phyloP scores from a whole-genome alignment of 352 stramenopile species.

The Phytophthora sp. region DNA sequence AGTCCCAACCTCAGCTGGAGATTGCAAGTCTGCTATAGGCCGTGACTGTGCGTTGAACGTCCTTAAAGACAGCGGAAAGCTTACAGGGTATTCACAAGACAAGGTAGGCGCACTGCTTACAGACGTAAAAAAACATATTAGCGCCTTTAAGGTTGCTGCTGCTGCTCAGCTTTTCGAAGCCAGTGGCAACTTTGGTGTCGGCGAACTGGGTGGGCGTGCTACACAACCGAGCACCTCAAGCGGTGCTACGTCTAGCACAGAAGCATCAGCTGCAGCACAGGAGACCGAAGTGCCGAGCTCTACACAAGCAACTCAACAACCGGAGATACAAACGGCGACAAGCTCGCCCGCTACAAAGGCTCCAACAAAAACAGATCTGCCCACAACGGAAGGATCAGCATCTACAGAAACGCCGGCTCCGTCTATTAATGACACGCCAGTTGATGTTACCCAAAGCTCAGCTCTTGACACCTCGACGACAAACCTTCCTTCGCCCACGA shows the following conservation, averaged over 20 bases:
- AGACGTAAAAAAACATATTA: not conserved
- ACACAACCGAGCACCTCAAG: not conserved
- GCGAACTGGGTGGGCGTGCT: not conserved
- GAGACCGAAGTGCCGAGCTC: not conserved
- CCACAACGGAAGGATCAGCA: not conserved
- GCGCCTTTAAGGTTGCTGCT: not conserved
- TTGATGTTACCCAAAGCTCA: no score
- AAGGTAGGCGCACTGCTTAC: not conserved
- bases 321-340: no score
- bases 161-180: not conserved
- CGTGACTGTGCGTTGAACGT: constrained; percentile 10
- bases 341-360: not conserved
- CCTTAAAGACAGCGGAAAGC: constrained; percentile 3
- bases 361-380: no score
- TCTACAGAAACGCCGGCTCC: not conserved
- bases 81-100: not conserved
- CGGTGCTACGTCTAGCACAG: not conserved
- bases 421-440: not conserved
- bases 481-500: not conserved
- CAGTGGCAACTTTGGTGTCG: not conserved
- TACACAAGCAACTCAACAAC: not conserved
- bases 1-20: constrained; percentile 6
- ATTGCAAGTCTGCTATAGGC: constrained; percentile 7
- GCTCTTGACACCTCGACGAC: no score
- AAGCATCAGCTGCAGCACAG: not conserved